Conservation (phyloP, 495 filamentous ascomycete species). For the Trichocladium antarcticum region DNA sequence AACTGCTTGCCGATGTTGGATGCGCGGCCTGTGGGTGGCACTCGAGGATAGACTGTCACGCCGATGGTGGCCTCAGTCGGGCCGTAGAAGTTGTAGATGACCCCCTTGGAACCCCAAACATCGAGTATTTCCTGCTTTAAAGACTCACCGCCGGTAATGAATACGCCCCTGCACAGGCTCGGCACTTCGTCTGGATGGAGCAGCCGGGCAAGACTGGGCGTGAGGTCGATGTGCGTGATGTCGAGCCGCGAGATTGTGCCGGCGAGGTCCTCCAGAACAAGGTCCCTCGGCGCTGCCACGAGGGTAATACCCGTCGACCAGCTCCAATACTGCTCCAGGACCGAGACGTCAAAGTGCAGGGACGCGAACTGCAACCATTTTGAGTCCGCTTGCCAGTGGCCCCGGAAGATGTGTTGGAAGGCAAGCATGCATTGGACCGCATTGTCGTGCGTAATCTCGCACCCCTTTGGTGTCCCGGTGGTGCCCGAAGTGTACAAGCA, state of each 20-base stretch:
- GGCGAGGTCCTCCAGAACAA: slow-evolving; percentile 66
- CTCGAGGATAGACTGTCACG: slow-evolving; percentile 63
- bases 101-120: slow-evolving; percentile 50
- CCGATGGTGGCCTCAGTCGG: slow-evolving; percentile 90
- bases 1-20: slow-evolving; percentile 82
- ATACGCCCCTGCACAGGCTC: slow-evolving; percentile 54
- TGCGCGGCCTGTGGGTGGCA: slow-evolving; percentile 57
- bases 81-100: slow-evolving; percentile 70
- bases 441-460: slow-evolving; percentile 63
- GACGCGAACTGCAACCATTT: slow-evolving; percentile 81
- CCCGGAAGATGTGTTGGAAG: slow-evolving; percentile 56
- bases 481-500: slow-evolving; percentile 77
- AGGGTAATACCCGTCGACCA: slow-evolving; percentile 78
- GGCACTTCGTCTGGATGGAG: slow-evolving; percentile 58
- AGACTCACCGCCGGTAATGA: slow-evolving; percentile 65
- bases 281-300: slow-evolving; percentile 62
- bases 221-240: slow-evolving; percentile 82
- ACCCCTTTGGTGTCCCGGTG: slow-evolving; percentile 70
- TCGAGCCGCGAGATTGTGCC: slow-evolving; percentile 53
- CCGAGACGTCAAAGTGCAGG: slow-evolving; percentile 80
- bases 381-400: slow-evolving; percentile 56
- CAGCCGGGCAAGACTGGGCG: slow-evolving; percentile 53
- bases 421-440: slow-evolving; percentile 65
- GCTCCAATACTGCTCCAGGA: slow-evolving; percentile 80
- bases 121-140: slow-evolving; percentile 63